phyloP scores from a whole-genome alignment of 441 rosid genomes.

The Isatis lusitanica region DNA sequence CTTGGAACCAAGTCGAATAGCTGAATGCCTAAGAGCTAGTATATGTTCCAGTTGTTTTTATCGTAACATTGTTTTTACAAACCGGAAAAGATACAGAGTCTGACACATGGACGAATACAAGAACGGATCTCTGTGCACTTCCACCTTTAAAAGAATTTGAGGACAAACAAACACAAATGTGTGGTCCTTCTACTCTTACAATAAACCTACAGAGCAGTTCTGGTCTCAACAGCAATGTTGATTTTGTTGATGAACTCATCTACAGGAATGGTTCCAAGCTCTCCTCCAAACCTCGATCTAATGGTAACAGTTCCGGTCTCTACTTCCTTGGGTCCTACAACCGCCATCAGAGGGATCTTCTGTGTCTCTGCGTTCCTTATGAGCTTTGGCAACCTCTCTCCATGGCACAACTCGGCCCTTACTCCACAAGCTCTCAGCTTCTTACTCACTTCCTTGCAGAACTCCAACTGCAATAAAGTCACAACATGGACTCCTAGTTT shows the following conservation, averaged over 20 bases:
- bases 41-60: too few relatives aligned
- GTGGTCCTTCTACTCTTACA: slow-evolving; percentile 24
- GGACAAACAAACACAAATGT: background rate
- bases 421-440: slow-evolving; percentile 62
- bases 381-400: slow-evolving; percentile 89
- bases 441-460: slow-evolving; percentile 57
- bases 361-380: slow-evolving; percentile 90
- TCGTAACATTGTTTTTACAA: too few relatives aligned
- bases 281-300: slow-evolving; percentile 80
- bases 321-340: slow-evolving; percentile 86
- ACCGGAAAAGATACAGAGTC: too few relatives aligned
- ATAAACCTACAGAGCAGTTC: slow-evolving; percentile 43
- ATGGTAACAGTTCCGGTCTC: slow-evolving; percentile 69
- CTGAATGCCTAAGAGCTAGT: too few relatives aligned
- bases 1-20: too few relatives aligned
- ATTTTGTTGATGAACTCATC: slow-evolving; percentile 67
- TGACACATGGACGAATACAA: too few relatives aligned
- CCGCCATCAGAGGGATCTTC: slow-evolving; percentile 88
- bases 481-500: background rate
- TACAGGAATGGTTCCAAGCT: slow-evolving; percentile 66
- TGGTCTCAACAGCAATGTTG: slow-evolving; percentile 50
- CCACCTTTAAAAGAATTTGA: background rate
- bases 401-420: slow-evolving; percentile 78
- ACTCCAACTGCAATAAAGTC: slow-evolving; percentile 53
- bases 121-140: background rate